These are phyloP conservation scores for Blastobotrys mokoenaii DNA, from an alignment of 805 yeast species.

Conservation along the genomic window DNA sequence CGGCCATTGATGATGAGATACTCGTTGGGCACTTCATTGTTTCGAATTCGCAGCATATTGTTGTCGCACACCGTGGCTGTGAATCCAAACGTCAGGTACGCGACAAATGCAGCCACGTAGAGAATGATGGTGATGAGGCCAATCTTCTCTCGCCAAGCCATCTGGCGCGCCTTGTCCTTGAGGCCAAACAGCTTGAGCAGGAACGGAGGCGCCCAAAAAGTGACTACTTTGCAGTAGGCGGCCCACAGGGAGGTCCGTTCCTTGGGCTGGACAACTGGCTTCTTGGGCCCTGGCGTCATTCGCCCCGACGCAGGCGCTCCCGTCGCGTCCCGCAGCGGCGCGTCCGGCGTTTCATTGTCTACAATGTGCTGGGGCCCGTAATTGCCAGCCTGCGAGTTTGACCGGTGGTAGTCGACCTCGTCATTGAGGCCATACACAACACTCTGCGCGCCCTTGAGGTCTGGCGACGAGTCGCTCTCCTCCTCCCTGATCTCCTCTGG, in stretches of 20 bases:
- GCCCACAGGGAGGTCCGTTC: slow-evolving; percentile 52
- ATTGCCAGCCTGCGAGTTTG: background rate
- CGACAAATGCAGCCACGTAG: slow-evolving; percentile 67
- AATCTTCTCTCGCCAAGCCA: slow-evolving; percentile 96
- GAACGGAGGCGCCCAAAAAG: slow-evolving; percentile 90
- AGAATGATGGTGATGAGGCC: slow-evolving; percentile 72
- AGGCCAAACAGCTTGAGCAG: slow-evolving; percentile 66
- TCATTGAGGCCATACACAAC: slow-evolving; percentile 51
- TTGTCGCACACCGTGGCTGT: slow-evolving; percentile 69
- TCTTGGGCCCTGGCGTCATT: background rate
- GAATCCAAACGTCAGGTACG: slow-evolving; percentile 84
- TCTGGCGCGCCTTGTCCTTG: slow-evolving; percentile 69
- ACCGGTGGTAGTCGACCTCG: slow-evolving; percentile 30
- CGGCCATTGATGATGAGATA: slow-evolving; percentile 74
- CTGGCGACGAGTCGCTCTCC: slow-evolving; percentile 7
- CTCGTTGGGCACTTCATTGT: slow-evolving; percentile 50
- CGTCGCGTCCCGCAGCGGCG: background rate
- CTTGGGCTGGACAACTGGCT: background rate
- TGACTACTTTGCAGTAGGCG: slow-evolving; percentile 65
- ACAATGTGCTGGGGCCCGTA: slow-evolving; percentile 6
- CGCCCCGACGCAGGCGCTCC: background rate
- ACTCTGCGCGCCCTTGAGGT: slow-evolving; percentile 37
- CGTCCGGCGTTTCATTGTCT: background rate
- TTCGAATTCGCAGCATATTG: slow-evolving; percentile 41
- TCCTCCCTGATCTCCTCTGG: slow-evolving; percentile 11